These are phyloP conservation scores for Fusarium pseudonygamai DNA, from an alignment of 2,329 filamentous ascomycete species.

Conservation along the genomic window DNA sequence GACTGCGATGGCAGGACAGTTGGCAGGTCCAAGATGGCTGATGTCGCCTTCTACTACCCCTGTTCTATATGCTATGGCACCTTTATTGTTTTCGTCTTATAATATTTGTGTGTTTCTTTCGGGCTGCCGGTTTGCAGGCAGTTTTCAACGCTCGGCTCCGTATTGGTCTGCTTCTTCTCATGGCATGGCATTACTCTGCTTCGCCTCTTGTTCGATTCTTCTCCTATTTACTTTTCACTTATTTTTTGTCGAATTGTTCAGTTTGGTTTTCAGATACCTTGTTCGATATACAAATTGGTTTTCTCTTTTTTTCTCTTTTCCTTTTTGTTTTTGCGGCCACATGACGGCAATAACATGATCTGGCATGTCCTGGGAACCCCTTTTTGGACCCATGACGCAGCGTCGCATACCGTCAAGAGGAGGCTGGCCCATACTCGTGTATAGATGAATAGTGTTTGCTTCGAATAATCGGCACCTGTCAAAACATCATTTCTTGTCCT, in stretches of 20 bases:
- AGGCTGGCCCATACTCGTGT: slow-evolving; percentile 48
- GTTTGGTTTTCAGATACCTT: slow-evolving; percentile 63
- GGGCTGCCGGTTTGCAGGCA: slow-evolving; percentile 9
- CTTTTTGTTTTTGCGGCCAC: slow-evolving; percentile 43
- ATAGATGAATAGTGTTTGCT: slow-evolving; percentile 49
- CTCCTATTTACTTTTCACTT: slow-evolving; percentile 38
- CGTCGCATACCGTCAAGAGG: slow-evolving; percentile 36
- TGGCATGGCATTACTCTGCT: slow-evolving; percentile 35
- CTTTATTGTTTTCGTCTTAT: slow-evolving; percentile 43
- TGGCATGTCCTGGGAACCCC: slow-evolving; percentile 24
- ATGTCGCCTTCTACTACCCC: slow-evolving; percentile 53
- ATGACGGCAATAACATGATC: slow-evolving; percentile 35
- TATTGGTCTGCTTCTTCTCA: not conserved
- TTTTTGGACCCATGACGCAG: slow-evolving; percentile 11
- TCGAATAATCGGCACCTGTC: slow-evolving; percentile 46
- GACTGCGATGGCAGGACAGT: slow-evolving; percentile 54
- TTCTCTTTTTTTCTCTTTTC: too few species aligned
- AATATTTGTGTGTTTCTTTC: slow-evolving; percentile 43
- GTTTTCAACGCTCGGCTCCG: slow-evolving; percentile 20
- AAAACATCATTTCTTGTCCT: slow-evolving; percentile 11
- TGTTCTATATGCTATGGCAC: slow-evolving; percentile 52
- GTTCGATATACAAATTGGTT: slow-evolving; percentile 66
- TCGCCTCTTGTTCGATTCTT: slow-evolving; percentile 39
- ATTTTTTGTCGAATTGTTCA: slow-evolving; percentile 35
- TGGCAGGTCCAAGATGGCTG: slow-evolving; percentile 64